Conservation (phyloP, 2,329 filamentous ascomycete genomes). For the Neopestalotiopsis clavispora region DNA sequence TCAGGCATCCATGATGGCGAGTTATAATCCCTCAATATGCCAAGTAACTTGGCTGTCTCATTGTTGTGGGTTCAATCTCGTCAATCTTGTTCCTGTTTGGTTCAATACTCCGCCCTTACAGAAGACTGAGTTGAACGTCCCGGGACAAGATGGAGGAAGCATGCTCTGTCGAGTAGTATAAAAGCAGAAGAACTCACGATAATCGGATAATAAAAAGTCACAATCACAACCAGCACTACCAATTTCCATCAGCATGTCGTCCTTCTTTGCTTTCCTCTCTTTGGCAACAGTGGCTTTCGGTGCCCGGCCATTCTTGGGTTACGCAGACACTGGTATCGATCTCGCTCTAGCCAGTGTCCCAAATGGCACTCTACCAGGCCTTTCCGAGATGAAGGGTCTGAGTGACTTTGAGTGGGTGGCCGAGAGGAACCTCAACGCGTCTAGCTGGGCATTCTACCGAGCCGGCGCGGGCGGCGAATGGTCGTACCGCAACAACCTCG, state of each 20-base stretch:
- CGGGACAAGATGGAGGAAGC: not conserved
- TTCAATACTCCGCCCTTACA: not conserved
- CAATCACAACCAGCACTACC: not conserved
- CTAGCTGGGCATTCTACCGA: constrained; percentile 60
- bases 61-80: not conserved
- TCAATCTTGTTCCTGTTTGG: not conserved
- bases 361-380: constrained; percentile 41
- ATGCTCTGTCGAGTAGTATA: not conserved
- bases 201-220: not conserved
- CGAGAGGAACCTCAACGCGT: constrained; percentile 48
- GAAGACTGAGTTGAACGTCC: not conserved
- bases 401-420: constrained; percentile 61
- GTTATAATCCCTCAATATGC: not conserved
- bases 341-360: constrained; percentile 32
- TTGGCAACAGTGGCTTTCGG: not conserved
- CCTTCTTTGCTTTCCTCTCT: not conserved
- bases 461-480: constrained; percentile 61
- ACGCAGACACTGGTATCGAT: not conserved
- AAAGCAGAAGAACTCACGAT: not conserved
- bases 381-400: constrained; percentile 51
- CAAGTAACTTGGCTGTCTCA: not conserved
- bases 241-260: not conserved
- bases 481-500: constrained; percentile 62
- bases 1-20: not conserved
- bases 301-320: not conserved